Conservation (phyloP, 2,329 filamentous ascomycete species). For the Botrytis hyacinthi region DNA sequence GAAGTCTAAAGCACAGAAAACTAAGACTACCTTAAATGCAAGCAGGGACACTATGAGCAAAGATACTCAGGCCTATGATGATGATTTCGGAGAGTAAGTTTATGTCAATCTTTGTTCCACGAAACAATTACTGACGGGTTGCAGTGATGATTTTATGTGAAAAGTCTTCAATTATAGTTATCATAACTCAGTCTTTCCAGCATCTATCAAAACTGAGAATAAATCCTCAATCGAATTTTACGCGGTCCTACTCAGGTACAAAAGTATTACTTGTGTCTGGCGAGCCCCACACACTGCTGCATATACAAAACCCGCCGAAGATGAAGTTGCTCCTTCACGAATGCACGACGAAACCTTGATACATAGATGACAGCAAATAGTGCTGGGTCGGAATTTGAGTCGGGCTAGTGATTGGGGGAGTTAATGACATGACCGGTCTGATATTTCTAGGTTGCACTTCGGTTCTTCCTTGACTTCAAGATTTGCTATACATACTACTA, state of each 20-base stretch:
- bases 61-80: conserved; percentile 78
- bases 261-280: not conserved
- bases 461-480: not conserved
- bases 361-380: not conserved
- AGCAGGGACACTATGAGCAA: conserved; percentile 53
- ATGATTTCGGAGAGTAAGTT: conserved; percentile 83
- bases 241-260: not conserved
- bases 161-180: conserved; percentile 30
- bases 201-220: not conserved
- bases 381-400: not conserved
- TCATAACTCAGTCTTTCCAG: conserved; percentile 7
- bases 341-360: not conserved
- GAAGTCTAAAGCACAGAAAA: conserved; percentile 97
- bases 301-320: not conserved
- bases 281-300: not conserved
- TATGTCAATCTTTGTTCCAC: not conserved
- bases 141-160: conserved; percentile 73
- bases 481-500: not conserved
- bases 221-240: not conserved
- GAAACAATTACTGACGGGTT: conserved; percentile 27
- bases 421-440: conserved; percentile 3
- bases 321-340: not conserved
- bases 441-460: not conserved
- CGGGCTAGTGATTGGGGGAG: not conserved
- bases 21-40: conserved; percentile 79